phyloP scores from a whole-genome alignment of 169 alveolate species.

The Eimeria maxima region DNA sequence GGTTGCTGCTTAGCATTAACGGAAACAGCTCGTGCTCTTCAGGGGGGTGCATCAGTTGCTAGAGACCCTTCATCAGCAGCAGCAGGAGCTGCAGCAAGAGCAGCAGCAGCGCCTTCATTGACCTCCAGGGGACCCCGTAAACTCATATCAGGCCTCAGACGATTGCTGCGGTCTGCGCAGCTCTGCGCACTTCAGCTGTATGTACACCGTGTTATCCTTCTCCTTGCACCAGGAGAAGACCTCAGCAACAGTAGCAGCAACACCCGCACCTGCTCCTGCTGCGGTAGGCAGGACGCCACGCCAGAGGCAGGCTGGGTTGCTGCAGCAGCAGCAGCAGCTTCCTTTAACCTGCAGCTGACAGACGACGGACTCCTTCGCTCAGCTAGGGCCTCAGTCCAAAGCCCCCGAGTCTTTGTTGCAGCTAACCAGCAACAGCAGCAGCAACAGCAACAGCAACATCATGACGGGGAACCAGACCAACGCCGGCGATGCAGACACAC shows the following conservation, averaged over 20 bases:
- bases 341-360: background rate
- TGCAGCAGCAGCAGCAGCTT: conserved; percentile 43
- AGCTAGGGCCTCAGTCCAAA: conserved; percentile 1
- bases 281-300: background rate
- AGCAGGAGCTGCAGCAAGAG: background rate
- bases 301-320: background rate
- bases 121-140: conserved; percentile 8
- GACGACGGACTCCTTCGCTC: conserved; percentile 18
- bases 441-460: conserved; percentile 35
- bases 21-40: conserved; percentile 11
- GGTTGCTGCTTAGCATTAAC: conserved; percentile 4
- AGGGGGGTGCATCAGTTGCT: background rate
- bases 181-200: conserved; percentile 50
- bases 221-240: conserved; percentile 23
- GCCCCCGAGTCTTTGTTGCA: conserved; percentile 15
- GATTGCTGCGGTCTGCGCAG: conserved; percentile 40
- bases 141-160: background rate
- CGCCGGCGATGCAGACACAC: conserved; percentile 8
- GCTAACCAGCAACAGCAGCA: conserved; percentile 29
- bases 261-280: conserved; percentile 47
- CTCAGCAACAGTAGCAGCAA: conserved; percentile 12
- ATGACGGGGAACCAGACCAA: conserved; percentile 7
- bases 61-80: conserved; percentile 30
- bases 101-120: background rate
- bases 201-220: conserved; percentile 28